Base-by-base conservation (phyloP, 2,329 filamentous ascomycete species). In the Blumeriella jaapii region DNA sequence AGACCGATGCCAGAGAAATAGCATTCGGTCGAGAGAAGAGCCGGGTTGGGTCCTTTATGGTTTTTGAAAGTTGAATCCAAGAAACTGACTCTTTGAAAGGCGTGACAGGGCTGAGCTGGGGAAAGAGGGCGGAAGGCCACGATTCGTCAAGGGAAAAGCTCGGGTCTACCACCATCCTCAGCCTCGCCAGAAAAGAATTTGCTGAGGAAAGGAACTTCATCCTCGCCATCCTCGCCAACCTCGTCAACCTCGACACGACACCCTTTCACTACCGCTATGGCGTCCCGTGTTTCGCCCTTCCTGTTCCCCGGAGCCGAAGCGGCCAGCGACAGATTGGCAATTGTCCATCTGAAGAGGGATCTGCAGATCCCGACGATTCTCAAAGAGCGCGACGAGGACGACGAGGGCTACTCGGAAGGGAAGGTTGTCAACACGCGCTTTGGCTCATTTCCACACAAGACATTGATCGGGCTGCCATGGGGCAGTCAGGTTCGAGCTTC, bases 401-500 rank as follows among this genome's bases (percentile, higher is more conserved):
- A 79, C 44, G 71, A 78, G 52, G 82, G 81, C 40, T 86, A 86
- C 51, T 71, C 72, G 18, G 80, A 86, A 55, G 82, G 82, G 22
- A 78, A 77, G 29, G 80, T 85, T 2, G 74, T 87, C 35, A 96
- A 94, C 61, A 98, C 89, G 1, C 78, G 87, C 28, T 98, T 94
- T 53, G 91, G 91, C 31, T 94, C 87, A 0, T 89, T 86, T 41
- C 82, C 83, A 0, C 83, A 89, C 55, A 80, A 72, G 8, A 87
- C 82, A 0, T 61, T 89, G 29, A 69, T 94, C 36, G 68, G 74
- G 4, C 66, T 86, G 35, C 81, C 83, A 26, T 96, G 89, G 89
- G 91, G 91, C 17, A 85, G 82, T 5, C 91, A 96, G 56, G 78
- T 96, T 14, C 71, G 84, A 29, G 91, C 91, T 6, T 94, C 86